Evolutionary conservation across 73 alveolate genomes (phyloP), one percentile per base, ranked within the genome.

Genomic region (Stentor roeselii): DNA sequence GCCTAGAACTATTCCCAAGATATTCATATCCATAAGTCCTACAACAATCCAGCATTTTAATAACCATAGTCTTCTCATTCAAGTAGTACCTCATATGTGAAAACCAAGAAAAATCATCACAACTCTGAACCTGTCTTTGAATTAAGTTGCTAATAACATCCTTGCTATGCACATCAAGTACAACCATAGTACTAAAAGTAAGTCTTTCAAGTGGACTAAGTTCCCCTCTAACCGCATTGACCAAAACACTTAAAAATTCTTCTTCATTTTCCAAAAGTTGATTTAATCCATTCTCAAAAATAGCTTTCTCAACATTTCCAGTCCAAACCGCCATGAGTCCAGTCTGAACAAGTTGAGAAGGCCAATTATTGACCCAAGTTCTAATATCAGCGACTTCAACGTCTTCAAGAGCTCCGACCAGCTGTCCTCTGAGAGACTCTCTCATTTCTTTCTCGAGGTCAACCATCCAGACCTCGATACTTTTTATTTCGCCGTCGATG

Each of bases 11-110:
- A 84, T 95, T 95, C 31, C 99, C 99, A 3, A 96, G 95, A 90
- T 96, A 96, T 90, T 96, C 99, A 93, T 93, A 95, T 37, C 99
- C 99, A 88, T 96, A 96, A 6, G 86, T 85, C 59, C 97, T 90
- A 14, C 77, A 76, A 0, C 98, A 94, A 80, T 95, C 93, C 1
- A 95, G 85, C 94, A 94, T 87, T 86, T 83, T 93, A 2, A 93
- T 89, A 36, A 40, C 91, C 14, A 92, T 82, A 50, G 78, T 67
- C 41, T 87, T 89, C 75, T 92, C 85, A 39, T 93, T 90, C 32
- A 91, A 60, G 61, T 92, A 94, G 88, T 92, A 94, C 78, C 98
- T 75, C 87, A 94, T 34, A 74, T 92, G 76, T 39, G 93, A 78
- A 61, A 92, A 59, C 96, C 98, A 94, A 59, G 92, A 96, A 78